These are phyloP conservation scores for Simplicillium aogashimaense DNA, from an alignment of 2,329 filamentous ascomycete genomes.

Conservation along the genomic window DNA sequence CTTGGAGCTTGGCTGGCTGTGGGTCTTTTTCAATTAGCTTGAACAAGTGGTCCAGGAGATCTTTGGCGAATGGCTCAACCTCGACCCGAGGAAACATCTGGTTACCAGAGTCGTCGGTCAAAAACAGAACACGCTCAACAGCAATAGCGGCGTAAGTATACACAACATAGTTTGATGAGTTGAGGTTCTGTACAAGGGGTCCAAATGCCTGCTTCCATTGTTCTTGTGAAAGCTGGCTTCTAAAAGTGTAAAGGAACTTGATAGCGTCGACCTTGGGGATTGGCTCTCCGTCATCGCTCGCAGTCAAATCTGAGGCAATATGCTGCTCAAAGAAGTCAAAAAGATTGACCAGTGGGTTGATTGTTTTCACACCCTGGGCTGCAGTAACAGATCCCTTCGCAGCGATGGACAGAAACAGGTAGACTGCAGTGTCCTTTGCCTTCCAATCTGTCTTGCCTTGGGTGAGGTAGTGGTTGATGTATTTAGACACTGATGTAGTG, in stretches of 20 bases:
- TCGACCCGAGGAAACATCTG: slow-evolving; percentile 72
- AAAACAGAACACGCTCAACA: slow-evolving; percentile 83
- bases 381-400: slow-evolving; percentile 83
- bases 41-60: slow-evolving; percentile 84
- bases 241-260: slow-evolving; percentile 95
- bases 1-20: slow-evolving; percentile 85
- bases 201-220: slow-evolving; percentile 89
- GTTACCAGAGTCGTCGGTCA: slow-evolving; percentile 65
- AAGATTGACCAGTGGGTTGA: slow-evolving; percentile 80
- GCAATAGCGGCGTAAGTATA: slow-evolving; percentile 97
- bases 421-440: slow-evolving; percentile 95
- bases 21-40: slow-evolving; percentile 77
- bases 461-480: slow-evolving; percentile 78
- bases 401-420: slow-evolving; percentile 88
- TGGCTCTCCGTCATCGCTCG: slow-evolving; percentile 58
- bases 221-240: slow-evolving; percentile 82
- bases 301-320: slow-evolving; percentile 78
- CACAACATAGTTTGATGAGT: slow-evolving; percentile 85
- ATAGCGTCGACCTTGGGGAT: slow-evolving; percentile 96
- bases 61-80: slow-evolving; percentile 73
- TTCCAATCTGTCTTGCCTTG: slow-evolving; percentile 85
- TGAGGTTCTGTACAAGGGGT: slow-evolving; percentile 82
- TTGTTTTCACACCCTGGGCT: slow-evolving; percentile 80
- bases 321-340: slow-evolving; percentile 92
- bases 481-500: slow-evolving; percentile 76